Evolutionary conservation across 345 rosid genomes (phyloP), one percentile per base, ranked within the genome.

Genomic region (Noccaea bulbosa): DNA sequence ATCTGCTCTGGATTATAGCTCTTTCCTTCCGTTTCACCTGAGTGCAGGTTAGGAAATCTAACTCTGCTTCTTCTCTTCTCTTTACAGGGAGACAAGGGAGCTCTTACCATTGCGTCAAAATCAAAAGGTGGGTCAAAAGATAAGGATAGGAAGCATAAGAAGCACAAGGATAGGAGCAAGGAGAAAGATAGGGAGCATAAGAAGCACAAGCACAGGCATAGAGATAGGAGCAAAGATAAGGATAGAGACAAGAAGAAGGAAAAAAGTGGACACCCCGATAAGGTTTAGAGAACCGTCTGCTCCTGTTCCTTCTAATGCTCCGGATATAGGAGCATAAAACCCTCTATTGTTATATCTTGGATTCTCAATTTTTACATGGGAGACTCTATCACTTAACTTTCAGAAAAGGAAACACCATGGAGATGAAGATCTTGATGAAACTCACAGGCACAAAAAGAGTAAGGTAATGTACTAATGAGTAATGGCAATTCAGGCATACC

Each of bases 401-500:
- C 92, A 93, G 98, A 93, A 88, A 87, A 83, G 98, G 81, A 93
- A 86, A 82, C 93, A 86, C 60, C 88, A 81, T 60, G 94, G 88
- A 46, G 90, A 86, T 34, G 91, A 85, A 78, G 90, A 87, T 82
- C 73, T 78, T 16, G 87, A 81, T 76, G 98, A 87, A 30, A 67
- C 74, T 60, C 90, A 87, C 78, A 81, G 84, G 81, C 94, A 84
- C 84, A 91, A 89, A 81, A 91, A 91, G 80, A 87, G 87, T 73
- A 87, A 91, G 97, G 97, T 93, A 83, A 86, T 74, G 58, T 14
- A 62, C 51, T 7, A 47, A 37, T 38, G 15, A 62, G 48, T 7
- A 47, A 37, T 38, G 15, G 43, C n/a, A 1, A 35, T 45, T 11
- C 3, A 72, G 50, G 27, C 50, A 58, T 27, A 27, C n/a, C 39